Evolutionary conservation across 305 asterid species (phyloP), one percentile per base, ranked within the genome.

Genomic region (Fraxinus nigra): DNA sequence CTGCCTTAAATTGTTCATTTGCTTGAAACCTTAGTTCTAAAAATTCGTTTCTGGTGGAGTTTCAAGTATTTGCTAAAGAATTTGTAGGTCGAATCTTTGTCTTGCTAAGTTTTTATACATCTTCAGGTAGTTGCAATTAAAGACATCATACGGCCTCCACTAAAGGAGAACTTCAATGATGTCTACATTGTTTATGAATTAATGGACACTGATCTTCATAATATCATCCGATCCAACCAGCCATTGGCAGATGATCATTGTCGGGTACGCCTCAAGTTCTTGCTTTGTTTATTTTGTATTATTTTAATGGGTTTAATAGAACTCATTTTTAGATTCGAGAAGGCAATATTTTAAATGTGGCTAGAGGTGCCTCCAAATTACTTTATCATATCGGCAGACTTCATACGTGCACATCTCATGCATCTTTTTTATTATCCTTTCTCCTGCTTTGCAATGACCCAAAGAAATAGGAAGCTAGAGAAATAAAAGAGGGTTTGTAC

Each of bases 161-260:
- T 81, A 72, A 95, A 89, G 86, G 98, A 95, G 88, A 95, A 93
- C 87, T 93, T 95, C 86, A 95, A 93, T 84, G 98, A 95, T 78
- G 98, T 95, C 82, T 95, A 95, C 90, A 95, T 90, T 75, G 95
- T 95, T 26, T 91, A 85, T 87, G 98, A 94, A 79, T 92, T 94
- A 26, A 94, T 94, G 98, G 98, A 93, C 90, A 94, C 97, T 35
- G 98, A 95, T 90, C 98, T 95, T 85, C 97, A 93, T 86, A 97
- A 95, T 89, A 95, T 95, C 81, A 92, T 93, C 78, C 93, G 93
- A 82, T 93, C 98, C 84, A 92, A 81, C 89, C 97, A 95, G 81
- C 77, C 82, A 33, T 79, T 93, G 87, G 87, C 94, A 51, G 98
- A 95, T 81, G 98, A 95, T 85, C 98, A 93, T 79, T 93, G 95